These are phyloP conservation scores for Dillenia turbinata DNA, from an alignment of 164 flowering plant genomes.

Conservation along the genomic window DNA sequence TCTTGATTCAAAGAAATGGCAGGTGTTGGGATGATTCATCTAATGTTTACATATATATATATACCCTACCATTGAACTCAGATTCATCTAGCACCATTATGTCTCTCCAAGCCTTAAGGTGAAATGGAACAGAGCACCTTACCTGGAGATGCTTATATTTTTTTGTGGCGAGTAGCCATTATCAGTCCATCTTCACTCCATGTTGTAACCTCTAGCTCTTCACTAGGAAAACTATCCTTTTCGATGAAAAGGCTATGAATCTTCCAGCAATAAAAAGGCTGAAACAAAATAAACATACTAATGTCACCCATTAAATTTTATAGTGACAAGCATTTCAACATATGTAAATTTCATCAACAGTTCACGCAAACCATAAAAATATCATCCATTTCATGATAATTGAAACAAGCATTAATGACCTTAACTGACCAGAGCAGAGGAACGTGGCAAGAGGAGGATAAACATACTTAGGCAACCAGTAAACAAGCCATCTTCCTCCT, in stretches of 20 bases:
- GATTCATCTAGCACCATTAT: no score
- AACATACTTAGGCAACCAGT: slow-evolving; percentile 81
- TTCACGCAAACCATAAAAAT: neutral
- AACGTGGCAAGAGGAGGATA: neutral
- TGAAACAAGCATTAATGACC: no score
- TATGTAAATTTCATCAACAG: neutral
- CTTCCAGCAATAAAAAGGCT: slow-evolving; percentile 92
- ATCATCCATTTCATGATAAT: neutral
- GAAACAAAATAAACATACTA: slow-evolving; percentile 5
- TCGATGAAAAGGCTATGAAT: slow-evolving; percentile 96
- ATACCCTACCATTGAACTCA: no score
- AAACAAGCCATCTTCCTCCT: slow-evolving; percentile 70
- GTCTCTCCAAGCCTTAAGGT: no score
- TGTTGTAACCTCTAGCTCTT: slow-evolving; percentile 83
- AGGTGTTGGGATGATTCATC: no score
- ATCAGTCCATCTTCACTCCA: slow-evolving; percentile 91
- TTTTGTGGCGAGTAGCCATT: slow-evolving; percentile 93
- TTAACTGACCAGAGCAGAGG: no score
- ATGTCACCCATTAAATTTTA: no score
- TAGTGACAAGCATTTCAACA: no score
- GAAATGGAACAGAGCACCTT: slow-evolving; percentile 1
- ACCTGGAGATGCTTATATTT: slow-evolving; percentile 71
- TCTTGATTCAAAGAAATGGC: no score
- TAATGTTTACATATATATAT: no score
- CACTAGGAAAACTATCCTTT: slow-evolving; percentile 74